Percentiles rank a stretch among this genome's conserved stretches.
Conservation (phyloP, 2,329 filamentous ascomycete species). For the Dendrostoma leiphaemia region DNA sequence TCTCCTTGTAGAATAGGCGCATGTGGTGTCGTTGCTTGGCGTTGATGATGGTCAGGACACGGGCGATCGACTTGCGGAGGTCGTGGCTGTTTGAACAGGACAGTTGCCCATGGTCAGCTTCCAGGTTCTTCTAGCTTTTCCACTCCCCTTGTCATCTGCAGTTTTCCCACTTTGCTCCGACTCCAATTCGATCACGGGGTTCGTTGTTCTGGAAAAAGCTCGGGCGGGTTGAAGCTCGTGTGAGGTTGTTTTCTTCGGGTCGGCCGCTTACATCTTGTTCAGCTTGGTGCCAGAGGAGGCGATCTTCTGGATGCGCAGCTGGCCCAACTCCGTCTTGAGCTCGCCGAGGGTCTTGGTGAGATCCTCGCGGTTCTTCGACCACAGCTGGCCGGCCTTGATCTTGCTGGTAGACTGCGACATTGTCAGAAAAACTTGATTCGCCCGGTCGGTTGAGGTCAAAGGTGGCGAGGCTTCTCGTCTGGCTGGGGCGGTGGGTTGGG, state of each 20-base stretch:
- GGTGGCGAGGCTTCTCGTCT: conserved; percentile 11
- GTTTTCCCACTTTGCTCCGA: too few relatives aligned
- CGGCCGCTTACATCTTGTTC: conserved; percentile 94
- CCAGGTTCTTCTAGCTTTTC: too few relatives aligned
- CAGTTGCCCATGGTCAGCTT: conserved; percentile 13
- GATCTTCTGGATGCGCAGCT: conserved; percentile 98
- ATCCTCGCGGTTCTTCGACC: conserved; percentile 99
- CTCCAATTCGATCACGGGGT: too few relatives aligned
- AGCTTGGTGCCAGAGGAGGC: conserved; percentile 93
- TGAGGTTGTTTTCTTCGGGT: too few relatives aligned
- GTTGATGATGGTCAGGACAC: conserved; percentile 99
- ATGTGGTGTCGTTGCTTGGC: conserved; percentile 98
- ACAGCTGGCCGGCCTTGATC: conserved; percentile 96
- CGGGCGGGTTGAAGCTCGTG: too few relatives aligned
- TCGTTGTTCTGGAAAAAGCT: too few relatives aligned
- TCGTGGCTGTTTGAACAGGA: conserved; percentile 69
- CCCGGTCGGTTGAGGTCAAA: conserved; percentile 19
- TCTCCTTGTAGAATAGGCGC: conserved; percentile 99
- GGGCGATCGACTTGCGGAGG: conserved; percentile 98
- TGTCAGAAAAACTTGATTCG: conserved; percentile 24
- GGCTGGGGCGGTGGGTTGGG: neutral
- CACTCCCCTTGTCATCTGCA: too few relatives aligned
- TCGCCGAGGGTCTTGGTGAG: conserved; percentile 92
- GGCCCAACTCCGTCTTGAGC: conserved; percentile 93
- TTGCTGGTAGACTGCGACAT: conserved; percentile 56